Conservation (phyloP, 2,329 filamentous ascomycete species). For the Colletotrichum higginsianum region DNA sequence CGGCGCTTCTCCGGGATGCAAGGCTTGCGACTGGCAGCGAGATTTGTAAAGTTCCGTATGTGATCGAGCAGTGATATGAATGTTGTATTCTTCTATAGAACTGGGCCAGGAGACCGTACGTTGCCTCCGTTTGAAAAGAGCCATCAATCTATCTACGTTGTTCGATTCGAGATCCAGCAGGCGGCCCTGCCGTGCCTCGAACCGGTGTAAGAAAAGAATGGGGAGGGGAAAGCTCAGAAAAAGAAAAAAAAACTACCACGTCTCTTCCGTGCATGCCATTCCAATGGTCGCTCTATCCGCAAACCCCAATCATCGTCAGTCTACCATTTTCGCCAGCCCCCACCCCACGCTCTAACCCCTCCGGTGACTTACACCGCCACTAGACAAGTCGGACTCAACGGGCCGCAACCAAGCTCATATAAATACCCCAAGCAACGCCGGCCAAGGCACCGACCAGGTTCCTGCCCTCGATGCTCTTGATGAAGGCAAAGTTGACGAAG, state of each 20-base stretch:
- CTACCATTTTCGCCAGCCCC: not conserved
- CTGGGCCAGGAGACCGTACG: not conserved
- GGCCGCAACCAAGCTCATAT: constrained; percentile 75
- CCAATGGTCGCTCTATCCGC: too few relatives aligned
- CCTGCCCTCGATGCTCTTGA: constrained; percentile 79
- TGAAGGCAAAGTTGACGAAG: constrained; percentile 76
- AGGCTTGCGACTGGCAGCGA: not conserved
- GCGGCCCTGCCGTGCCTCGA: not conserved
- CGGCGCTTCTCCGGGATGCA: not conserved
- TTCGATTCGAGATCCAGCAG: not conserved
- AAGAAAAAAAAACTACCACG: too few relatives aligned
- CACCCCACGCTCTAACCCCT: not conserved
- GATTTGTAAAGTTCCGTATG: not conserved
- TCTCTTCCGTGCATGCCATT: not conserved
- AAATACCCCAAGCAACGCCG: constrained; percentile 82
- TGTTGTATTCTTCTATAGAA: not conserved
- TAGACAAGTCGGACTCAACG: constrained; percentile 34
- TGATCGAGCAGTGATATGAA: not conserved
- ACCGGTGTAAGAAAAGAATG: not conserved
- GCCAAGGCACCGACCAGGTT: constrained; percentile 80
- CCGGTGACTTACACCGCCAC: not conserved
- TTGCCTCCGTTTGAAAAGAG: not conserved
- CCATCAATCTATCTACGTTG: not conserved
- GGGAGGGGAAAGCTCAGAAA: not conserved
- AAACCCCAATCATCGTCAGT: not conserved